A percentile compares a stretch with the other conserved stretches of the same genome.
phyloP scores from a whole-genome alignment of 2,329 filamentous ascomycete species.

The Fusarium robinianum region DNA sequence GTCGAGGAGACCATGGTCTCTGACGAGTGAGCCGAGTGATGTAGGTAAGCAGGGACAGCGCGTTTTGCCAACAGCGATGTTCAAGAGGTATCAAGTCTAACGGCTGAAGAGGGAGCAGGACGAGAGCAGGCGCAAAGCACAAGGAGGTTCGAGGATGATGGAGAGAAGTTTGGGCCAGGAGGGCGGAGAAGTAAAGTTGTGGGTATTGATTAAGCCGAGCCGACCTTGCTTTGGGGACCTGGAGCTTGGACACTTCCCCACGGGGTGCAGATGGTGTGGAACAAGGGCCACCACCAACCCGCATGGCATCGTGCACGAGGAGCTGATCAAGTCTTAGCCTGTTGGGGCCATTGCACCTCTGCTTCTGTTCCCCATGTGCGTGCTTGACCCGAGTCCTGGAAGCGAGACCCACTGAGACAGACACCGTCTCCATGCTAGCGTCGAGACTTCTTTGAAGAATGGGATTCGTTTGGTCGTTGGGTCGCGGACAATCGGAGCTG shows the following conservation, averaged over 20 bases:
- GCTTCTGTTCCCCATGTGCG: no score
- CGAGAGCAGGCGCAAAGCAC: neutral
- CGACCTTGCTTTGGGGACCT: no score
- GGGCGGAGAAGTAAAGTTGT: conserved; percentile 19
- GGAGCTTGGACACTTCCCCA: conserved; percentile 29
- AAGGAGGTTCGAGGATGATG: conserved; percentile 10
- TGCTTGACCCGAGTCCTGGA: conserved; percentile 1
- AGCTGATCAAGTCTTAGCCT: neutral
- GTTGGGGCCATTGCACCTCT: neutral
- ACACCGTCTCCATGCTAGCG: conserved; percentile 6
- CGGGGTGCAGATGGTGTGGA: conserved; percentile 9
- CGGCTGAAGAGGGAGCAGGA: neutral
- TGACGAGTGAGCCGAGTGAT: neutral
- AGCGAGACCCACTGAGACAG: neutral
- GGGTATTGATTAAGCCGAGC: conserved; percentile 2
- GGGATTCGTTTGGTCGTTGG: no score
- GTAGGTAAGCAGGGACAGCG: no score
- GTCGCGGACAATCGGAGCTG: conserved; percentile 3
- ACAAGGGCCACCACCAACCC: conserved; percentile 1
- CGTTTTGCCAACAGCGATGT: neutral
- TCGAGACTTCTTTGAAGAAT: no score
- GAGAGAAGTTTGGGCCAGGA: conserved; percentile 13
- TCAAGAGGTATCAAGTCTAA: neutral
- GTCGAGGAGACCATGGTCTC: conserved; percentile 23
- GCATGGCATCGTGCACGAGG: no score